Base-by-base conservation (phyloP, 208 protist species). In the Trypanosoma scelopori region DNA sequence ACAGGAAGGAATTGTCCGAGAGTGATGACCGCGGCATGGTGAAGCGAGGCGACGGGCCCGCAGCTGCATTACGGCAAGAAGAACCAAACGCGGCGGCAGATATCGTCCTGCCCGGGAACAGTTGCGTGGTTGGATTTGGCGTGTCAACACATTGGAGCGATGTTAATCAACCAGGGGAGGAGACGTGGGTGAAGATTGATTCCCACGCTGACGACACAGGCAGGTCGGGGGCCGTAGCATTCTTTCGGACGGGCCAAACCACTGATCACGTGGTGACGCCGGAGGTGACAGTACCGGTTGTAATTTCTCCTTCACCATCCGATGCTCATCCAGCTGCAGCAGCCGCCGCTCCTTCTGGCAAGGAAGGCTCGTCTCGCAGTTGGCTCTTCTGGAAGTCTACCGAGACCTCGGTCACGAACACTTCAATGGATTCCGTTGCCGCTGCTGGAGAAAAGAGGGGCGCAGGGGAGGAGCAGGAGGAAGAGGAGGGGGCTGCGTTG, bases 371-470 rank as follows among this genome's bases (percentile, higher is more conserved):
- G 16, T 39, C 55, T 32, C 55, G 55, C 20, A 13, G 55, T 46
- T 61, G 55, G 55, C 39, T 61, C 20, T 61, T 61, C 18, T 61
- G 55, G 55, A 61, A 49, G 13, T 61, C 55, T 3, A 43, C 52
- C 1, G 28, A 15, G 5, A 25, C 27, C 23, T 43, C 52, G 18
- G 1, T 57, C 35, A 25, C 28, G 3, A 43, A 3, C 23, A 22
- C 18, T 27, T 4, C 52, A 41, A 15, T 22, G 30, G 52, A 57
- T 7, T 43, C 30, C 37, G 0, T 20, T 20, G n/a, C 20, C 42
- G n/a, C 4, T 32, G 16, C 42, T 4, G 18, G 23, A 46, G 41
- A n/a, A 15, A 20, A 59, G 20, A 59, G 18, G 15, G 37, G 16
- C 5, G 25, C 6, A 9, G 30, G 5, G 1, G 18, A 57, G 20